phyloP scores from a whole-genome alignment of 768 basidiomycete species.

The Hygrophorus russula region DNA sequence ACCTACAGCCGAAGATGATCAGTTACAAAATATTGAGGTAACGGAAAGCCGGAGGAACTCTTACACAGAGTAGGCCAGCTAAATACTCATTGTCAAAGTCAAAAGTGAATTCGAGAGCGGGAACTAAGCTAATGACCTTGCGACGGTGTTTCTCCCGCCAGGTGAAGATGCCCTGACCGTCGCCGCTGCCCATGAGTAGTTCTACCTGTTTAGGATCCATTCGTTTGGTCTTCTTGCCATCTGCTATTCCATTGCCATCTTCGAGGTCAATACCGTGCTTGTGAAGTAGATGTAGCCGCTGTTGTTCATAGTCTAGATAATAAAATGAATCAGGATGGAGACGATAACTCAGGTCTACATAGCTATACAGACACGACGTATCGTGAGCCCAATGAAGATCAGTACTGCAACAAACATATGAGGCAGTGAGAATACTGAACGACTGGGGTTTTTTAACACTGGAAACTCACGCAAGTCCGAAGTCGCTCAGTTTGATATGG shows the following conservation, averaged over 20 bases:
- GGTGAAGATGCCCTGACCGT: constrained; percentile 78
- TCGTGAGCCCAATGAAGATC: constrained; percentile 97
- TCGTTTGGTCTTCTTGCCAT: constrained; percentile 64
- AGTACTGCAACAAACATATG: constrained; percentile 36
- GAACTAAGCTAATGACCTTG: constrained; percentile 48
- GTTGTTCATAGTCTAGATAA: constrained; percentile 81
- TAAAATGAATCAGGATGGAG: constrained; percentile 10
- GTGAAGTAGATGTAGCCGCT: constrained; percentile 75
- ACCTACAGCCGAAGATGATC: constrained; percentile 33
- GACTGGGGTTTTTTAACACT: constrained; percentile 8
- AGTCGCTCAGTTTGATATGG: constrained; percentile 91
- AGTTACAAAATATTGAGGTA: neutral
- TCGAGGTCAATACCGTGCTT: constrained; percentile 95
- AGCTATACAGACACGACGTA: constrained; percentile 56
- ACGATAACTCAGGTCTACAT: constrained; percentile 7
- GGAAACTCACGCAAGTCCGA: constrained; percentile 80
- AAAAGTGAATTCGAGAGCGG: constrained; percentile 14
- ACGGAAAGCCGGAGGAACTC: constrained; percentile 17
- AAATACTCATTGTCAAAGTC: constrained; percentile 11
- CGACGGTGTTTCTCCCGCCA: constrained; percentile 92
- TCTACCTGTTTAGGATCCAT: constrained; percentile 79
- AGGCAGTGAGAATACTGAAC: constrained; percentile 7
- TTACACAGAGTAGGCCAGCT: constrained; percentile 87
- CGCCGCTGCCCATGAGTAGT: constrained; percentile 70
- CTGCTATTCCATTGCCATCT: constrained; percentile 52